Evolutionary conservation across 306 rosid species (phyloP), one percentile per base, ranked within the genome.

Genomic region (Astragalus glycyphyllos): DNA sequence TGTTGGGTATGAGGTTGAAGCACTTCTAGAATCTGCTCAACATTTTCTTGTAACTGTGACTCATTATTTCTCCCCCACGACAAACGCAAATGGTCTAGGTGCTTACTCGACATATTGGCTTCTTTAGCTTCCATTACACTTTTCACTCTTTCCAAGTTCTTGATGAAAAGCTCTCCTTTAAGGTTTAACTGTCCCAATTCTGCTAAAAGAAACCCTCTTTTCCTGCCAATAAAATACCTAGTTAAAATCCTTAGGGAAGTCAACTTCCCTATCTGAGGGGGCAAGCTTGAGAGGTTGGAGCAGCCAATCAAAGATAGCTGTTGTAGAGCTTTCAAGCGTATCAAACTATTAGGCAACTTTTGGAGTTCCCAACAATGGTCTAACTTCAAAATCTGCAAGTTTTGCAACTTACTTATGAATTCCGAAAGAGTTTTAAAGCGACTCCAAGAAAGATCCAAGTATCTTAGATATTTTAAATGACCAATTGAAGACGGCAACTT

Each of bases 61-160:
- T 55, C 73, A 23, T 46, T 48, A 9, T 8, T 37, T 48, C 6
- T 34, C 8, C 13, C 47, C 82, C 82, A 78, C 6, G 77, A 78
- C 46, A 78, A 48, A 29, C 1, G 2, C 32, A 78, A 71, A 0
- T 10, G 0, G 4, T 5, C 71, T 0, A 71, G 17, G 17, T 56
- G 73, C 62, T 78, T 78, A 13, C 45, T 17, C 0, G 7, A 63
- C 62, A 70, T 61, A 40, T 78, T 70, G 60, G 81, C 81, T 44
- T 70, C 37, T 17, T 69, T 20, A 1, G 72, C 72, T 6, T 70
- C 77, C 5, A 0, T 20, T 45, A 62, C 45, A 3, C 54, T 44
- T 44, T 5, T 34, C 7, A 77, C 53, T 20, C 68, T 62, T 29
- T 61, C 77, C 7, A 77, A 7, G 16, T 77, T 51, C 72, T 34